Evolutionary conservation across 768 basidiomycete species (phyloP).

Genomic region (Roridomyces roridus): DNA sequence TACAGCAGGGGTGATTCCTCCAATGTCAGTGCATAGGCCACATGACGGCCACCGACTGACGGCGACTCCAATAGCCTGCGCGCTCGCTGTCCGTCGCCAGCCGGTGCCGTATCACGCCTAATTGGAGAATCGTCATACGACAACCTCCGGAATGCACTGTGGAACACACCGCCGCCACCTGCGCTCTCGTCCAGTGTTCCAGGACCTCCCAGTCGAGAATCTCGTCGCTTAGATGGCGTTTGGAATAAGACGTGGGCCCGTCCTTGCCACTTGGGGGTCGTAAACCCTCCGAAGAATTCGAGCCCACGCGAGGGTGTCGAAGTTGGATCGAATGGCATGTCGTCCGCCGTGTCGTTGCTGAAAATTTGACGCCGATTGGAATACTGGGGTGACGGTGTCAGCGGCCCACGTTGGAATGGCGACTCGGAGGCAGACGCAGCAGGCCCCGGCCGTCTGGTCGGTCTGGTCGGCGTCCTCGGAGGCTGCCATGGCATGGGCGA

Average conservation of each 20-base stretch:
- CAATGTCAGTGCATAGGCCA: conserved; percentile 17
- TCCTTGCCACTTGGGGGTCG: conserved; percentile 68
- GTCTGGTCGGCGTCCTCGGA: conserved; percentile 16
- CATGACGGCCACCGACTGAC: conserved; percentile 16
- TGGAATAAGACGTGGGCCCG: conserved; percentile 54
- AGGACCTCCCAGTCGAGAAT: conserved; percentile 33
- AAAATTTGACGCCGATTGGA: conserved; percentile 17
- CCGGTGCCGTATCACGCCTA: conserved; percentile 43
- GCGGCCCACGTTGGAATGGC: conserved; percentile 53
- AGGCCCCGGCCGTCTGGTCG: conserved; percentile 18
- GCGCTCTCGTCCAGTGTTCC: conserved; percentile 37
- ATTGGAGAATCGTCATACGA: conserved; percentile 62
- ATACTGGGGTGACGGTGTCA: conserved; percentile 53
- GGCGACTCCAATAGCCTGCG: conserved; percentile 40
- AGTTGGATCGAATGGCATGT: conserved; percentile 75
- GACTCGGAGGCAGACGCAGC: conserved; percentile 40
- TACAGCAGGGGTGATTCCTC: conserved; percentile 23
- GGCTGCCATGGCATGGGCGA: conserved; percentile 58
- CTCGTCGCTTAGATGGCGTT: conserved; percentile 54
- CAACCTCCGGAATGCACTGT: conserved; percentile 32
- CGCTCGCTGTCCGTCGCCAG: conserved; percentile 36
- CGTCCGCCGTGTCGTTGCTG: conserved; percentile 44
- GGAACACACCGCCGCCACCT: conserved; percentile 26
- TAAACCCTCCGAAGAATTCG: conserved; percentile 60
- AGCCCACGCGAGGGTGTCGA: conserved; percentile 85